Evolutionary conservation across 176 grass and related monocot species (phyloP).

Genomic region (Triticum timopheevii): DNA sequence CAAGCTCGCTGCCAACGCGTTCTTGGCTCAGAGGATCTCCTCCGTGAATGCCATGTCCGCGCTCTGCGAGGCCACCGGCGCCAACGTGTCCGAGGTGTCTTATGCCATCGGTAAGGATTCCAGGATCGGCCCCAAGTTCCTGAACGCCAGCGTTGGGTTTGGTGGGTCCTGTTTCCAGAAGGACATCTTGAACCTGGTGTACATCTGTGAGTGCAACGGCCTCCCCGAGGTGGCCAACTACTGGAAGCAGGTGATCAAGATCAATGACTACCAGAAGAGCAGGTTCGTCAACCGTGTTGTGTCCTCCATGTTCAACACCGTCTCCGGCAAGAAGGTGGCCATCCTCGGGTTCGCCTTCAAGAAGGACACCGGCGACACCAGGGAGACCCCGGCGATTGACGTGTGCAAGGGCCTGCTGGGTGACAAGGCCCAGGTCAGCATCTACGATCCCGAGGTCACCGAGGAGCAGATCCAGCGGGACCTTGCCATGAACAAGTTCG

Average conservation of each 20-base stretch:
- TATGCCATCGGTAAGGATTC: constrained; percentile 75
- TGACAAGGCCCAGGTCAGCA: constrained; percentile 77
- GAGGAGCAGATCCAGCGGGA: constrained; percentile 87
- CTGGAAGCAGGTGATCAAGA: constrained; percentile 97
- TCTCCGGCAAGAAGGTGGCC: constrained; percentile 21
- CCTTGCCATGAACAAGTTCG: constrained; percentile 79
- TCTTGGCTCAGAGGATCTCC: constrained; percentile 87
- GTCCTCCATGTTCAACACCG: constrained; percentile 29
- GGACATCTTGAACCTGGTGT: constrained; percentile 84
- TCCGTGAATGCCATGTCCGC: constrained; percentile 85
- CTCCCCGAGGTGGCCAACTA: constrained; percentile 82
- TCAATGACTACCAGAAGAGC: constrained; percentile 92
- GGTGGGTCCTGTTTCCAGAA: constrained; percentile 89
- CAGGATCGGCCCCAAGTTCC: constrained; percentile 81
- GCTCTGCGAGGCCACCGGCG: constrained; percentile 77
- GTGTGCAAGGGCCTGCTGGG: constrained; percentile 76
- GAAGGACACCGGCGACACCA: constrained; percentile 88
- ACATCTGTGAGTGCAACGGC: constrained; percentile 91
- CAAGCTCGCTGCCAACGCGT: constrained; percentile 78
- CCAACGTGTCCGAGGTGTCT: constrained; percentile 70
- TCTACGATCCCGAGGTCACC: constrained; percentile 80
- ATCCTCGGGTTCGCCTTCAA: constrained; percentile 54
- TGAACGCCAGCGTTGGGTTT: constrained; percentile 84
- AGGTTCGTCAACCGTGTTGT: constrained; percentile 50
- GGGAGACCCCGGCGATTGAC: constrained; percentile 80